Conservation (phyloP, 371 early-diverging fungal species). For the Syncephalastrum racemosum region DNA sequence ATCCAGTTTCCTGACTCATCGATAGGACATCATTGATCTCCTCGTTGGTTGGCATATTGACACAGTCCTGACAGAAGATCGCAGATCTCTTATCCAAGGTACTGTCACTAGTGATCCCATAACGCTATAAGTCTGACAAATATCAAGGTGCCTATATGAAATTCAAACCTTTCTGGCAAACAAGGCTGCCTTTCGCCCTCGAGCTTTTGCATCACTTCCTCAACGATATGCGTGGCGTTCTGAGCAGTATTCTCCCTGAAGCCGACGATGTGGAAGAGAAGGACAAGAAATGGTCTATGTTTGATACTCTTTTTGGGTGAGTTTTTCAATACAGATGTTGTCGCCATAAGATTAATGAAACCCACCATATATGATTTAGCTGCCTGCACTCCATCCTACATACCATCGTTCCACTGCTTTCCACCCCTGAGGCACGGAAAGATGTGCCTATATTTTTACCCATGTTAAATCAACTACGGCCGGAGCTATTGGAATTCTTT, state of each 20-base stretch:
- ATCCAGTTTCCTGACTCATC: not conserved
- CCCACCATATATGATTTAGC: conserved; percentile 3
- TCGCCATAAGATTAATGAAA: not conserved
- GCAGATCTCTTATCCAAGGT: conserved; percentile 45
- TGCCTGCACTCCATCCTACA: conserved; percentile 24
- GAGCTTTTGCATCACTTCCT: conserved; percentile 55
- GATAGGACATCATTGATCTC: conserved; percentile 62
- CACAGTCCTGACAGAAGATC: conserved; percentile 35
- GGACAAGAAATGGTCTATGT: conserved; percentile 19
- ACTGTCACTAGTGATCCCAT: conserved; percentile 1
- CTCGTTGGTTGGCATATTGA: conserved; percentile 75
- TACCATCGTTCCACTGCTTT: conserved; percentile 19
- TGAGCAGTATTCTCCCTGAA: not conserved
- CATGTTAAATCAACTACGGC: conserved; percentile 25
- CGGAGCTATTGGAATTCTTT: conserved; percentile 19
- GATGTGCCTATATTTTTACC: conserved; percentile 6
- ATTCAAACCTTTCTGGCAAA: conserved; percentile 24
- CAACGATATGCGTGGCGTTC: conserved; percentile 29
- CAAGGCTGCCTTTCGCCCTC: conserved; percentile 34
- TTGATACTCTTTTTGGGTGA: conserved; percentile 28
- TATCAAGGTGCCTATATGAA: conserved; percentile 15
- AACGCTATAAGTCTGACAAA: not conserved
- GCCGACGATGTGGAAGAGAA: not conserved
- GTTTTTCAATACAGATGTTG: not conserved
- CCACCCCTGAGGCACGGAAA: conserved; percentile 5